Evolutionary conservation across 768 basidiomycete genomes (phyloP).

Genomic region (Inosperma sp.): DNA sequence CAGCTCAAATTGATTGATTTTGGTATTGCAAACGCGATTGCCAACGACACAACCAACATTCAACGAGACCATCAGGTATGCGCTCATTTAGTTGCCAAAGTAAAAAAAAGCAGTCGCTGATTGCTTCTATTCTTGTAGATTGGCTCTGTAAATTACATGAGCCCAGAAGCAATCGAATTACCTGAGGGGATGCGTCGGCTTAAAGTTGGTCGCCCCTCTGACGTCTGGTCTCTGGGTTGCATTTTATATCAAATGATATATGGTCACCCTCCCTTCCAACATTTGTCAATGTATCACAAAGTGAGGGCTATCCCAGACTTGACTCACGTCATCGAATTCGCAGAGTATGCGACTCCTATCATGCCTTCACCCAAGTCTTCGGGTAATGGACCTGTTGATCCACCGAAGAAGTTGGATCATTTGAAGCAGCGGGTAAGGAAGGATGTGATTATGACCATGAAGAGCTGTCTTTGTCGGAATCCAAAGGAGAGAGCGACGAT

Average conservation of each 20-base stretch:
- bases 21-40: conserved; percentile 98
- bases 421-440: conserved; percentile 64
- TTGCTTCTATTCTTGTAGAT: conserved; percentile 47
- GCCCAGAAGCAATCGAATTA: conserved; percentile 91
- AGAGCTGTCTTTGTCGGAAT: conserved; percentile 70
- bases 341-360: conserved; percentile 57
- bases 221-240: conserved; percentile 97
- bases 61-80: conserved; percentile 90
- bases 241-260: conserved; percentile 99
- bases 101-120: too few relatives aligned
- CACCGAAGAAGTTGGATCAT: conserved; percentile 61
- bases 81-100: not conserved
- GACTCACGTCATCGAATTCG: conserved; percentile 74
- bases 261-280: conserved; percentile 87
- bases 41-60: conserved; percentile 98
- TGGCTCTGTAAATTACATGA: conserved; percentile 98
- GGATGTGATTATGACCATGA: conserved; percentile 79
- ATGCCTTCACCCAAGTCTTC: conserved; percentile 36
- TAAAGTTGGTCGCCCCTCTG: conserved; percentile 92
- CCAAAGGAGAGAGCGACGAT: conserved; percentile 86
- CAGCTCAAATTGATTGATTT: conserved; percentile 98
- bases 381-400: conserved; percentile 28
- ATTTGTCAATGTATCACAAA: conserved; percentile 78
- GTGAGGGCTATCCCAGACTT: conserved; percentile 91
- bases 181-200: conserved; percentile 83